Evolutionary conservation across 2,329 filamentous ascomycete genomes (phyloP).

Genomic region (Teratosphaeriaceae sp.): DNA sequence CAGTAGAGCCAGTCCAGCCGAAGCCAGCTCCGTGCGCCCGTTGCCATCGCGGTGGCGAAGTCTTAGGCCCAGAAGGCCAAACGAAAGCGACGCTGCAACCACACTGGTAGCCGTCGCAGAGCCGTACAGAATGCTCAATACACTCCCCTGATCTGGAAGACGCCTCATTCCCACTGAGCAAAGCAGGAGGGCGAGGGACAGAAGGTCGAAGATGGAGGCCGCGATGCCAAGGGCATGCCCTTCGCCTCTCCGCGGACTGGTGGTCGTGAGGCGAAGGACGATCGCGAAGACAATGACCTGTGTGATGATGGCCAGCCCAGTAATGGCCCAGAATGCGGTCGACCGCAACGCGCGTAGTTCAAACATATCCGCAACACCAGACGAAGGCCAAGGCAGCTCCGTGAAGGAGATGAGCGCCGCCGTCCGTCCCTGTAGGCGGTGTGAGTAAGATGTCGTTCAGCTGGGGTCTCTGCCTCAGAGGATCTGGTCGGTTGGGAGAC

Average conservation of each 20-base stretch:
- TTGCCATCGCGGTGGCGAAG: neutral
- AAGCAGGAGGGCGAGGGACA: constrained; percentile 10
- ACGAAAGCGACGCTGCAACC: constrained; percentile 15
- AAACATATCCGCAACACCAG: constrained; percentile 2
- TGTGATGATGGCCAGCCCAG: constrained; percentile 3
- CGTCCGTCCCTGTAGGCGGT: neutral
- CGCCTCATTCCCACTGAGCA: constrained; percentile 6
- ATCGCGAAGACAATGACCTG: constrained; percentile 8
- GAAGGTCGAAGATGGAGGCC: constrained; percentile 14
- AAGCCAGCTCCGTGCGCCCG: constrained; percentile 1
- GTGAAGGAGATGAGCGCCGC: neutral
- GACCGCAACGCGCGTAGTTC: constrained; percentile 4
- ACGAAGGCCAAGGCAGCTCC: neutral
- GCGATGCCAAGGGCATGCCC: constrained; percentile 10
- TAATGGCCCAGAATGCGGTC: constrained; percentile 9
- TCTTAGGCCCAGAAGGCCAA: constrained; percentile 15
- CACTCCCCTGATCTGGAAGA: neutral
- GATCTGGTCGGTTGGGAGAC: neutral
- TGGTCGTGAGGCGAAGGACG: constrained; percentile 9
- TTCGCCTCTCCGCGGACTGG: neutral
- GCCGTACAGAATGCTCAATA: neutral
- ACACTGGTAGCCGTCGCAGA: constrained; percentile 5
- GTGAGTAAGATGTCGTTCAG: neutral
- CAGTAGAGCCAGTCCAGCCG: constrained; percentile 23
- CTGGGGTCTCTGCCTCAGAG: neutral